phyloP scores from a whole-genome alignment of 2,329 filamentous ascomycete species.

The Pseudocercospora musae region DNA sequence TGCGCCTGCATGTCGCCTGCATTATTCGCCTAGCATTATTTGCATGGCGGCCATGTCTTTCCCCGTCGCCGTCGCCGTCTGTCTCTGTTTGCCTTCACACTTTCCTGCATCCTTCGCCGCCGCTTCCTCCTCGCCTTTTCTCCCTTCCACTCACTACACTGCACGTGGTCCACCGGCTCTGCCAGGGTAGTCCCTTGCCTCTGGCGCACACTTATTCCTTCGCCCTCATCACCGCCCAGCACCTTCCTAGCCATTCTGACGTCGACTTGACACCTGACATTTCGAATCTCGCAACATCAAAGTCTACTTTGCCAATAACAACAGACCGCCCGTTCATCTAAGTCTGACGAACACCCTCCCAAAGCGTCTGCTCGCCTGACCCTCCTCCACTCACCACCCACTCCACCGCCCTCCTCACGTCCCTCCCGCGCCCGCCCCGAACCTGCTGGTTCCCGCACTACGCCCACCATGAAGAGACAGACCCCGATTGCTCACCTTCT shows the following conservation, averaged over 20 bases:
- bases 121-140: neutral
- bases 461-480: conserved; percentile 63
- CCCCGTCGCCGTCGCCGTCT: too few relatives aligned
- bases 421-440: neutral
- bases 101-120: neutral
- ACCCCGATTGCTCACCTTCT: conserved; percentile 68
- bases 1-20: neutral
- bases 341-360: neutral
- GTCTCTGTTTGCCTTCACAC: neutral
- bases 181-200: neutral
- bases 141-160: neutral
- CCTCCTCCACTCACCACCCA: neutral
- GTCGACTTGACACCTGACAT: conserved; percentile 1
- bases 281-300: conserved; percentile 2
- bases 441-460: neutral
- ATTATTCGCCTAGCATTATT: neutral
- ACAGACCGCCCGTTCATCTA: neutral
- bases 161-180: neutral
- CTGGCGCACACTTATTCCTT: neutral
- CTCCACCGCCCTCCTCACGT: neutral
- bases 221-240: neutral
- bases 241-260: neutral
- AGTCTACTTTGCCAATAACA: neutral
- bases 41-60: too few relatives aligned
- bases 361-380: neutral